Base-by-base conservation (phyloP, 371 early-diverging fungal species). In the Syncephalastrum racemosum region DNA sequence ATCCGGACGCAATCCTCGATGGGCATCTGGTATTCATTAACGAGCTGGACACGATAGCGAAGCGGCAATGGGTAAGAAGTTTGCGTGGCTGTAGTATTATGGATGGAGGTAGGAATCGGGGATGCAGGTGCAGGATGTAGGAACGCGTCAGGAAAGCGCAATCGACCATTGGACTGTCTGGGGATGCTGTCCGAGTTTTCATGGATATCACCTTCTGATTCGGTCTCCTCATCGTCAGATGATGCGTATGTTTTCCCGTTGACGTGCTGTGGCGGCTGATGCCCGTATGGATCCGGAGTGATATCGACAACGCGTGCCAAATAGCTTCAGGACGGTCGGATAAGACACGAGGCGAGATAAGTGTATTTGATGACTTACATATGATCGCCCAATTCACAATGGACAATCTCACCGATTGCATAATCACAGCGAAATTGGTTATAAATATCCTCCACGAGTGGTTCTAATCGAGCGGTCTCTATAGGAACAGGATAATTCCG, bases 101-200 rank as follows among this genome's bases (percentile, higher is more conserved):
- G 36, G 36, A 31, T 31, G 36, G 50, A 43, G 36, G 50, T 12
- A 54, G 50, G 43, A n/a, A 31, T 46, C 16, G 45, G 44, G 3
- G 56, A 31, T 42, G 51, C 44, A 7, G 72, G 76, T 24, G 59
- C 49, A 25, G 79, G 75, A 41, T 64, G 64, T 20, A 78, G 58
- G 50, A 78, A 78, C 4, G 79, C 79, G 48, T 78, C 79, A 8
- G 79, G 79, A 46, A 78, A 78, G 40, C 71, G 65, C 31, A 72
- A 54, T 45, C 71, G 60, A 6, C 71, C 75, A 46, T 73, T 71
- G 5, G 74, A 65, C 58, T 71, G 71, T 18, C 71, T 64, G 27
- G 73, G 71, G n/a, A 71, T 62, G 49, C 46, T 55, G 43, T 67
- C 61, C 10, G 54, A 50, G 10, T 10, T 31, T 31, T 31, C 36